Evolutionary conservation across 2,329 filamentous ascomycete species (phyloP).

Genomic region (Hypoxylon sp.): DNA sequence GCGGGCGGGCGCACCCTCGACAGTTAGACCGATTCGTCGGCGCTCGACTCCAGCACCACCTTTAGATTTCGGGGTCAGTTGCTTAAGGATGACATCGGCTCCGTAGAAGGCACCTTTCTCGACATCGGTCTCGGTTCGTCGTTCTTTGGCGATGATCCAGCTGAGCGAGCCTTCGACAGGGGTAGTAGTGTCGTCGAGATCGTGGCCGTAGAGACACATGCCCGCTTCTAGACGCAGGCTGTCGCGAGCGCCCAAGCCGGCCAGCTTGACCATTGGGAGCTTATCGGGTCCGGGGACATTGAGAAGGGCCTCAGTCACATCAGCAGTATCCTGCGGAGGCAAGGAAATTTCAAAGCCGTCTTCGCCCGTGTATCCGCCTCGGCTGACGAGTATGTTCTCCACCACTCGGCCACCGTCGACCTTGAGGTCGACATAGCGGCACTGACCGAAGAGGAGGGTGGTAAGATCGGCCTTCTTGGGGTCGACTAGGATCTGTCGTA

Average conservation of each 20-base stretch:
- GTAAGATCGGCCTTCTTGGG: slow-evolving; percentile 68
- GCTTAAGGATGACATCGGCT: slow-evolving; percentile 79
- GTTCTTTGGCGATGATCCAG: slow-evolving; percentile 89
- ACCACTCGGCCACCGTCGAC: slow-evolving; percentile 65
- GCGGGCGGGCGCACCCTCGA: slow-evolving; percentile 89
- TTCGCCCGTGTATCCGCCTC: slow-evolving; percentile 96
- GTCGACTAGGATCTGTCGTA: slow-evolving; percentile 72
- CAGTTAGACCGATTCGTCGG: slow-evolving; percentile 82
- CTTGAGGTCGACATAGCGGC: slow-evolving; percentile 74
- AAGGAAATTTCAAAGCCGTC: slow-evolving; percentile 98
- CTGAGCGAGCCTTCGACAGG: slow-evolving; percentile 68
- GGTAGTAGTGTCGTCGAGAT: slow-evolving; percentile 82
- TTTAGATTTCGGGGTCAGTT: slow-evolving; percentile 80
- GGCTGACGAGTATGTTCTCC: slow-evolving; percentile 77
- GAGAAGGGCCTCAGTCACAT: slow-evolving; percentile 78
- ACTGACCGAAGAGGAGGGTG: slow-evolving; percentile 85
- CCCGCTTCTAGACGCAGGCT: slow-evolving; percentile 94
- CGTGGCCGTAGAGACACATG: slow-evolving; percentile 99
- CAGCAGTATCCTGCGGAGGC: slow-evolving; percentile 72
- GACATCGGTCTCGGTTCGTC: slow-evolving; percentile 61
- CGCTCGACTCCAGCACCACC: slow-evolving; percentile 77
- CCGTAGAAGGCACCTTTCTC: slow-evolving; percentile 83
- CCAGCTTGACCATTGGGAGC: slow-evolving; percentile 71
- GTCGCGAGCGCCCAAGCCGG: slow-evolving; percentile 91
- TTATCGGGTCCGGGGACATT: slow-evolving; percentile 69